Evolutionary conservation across 306 rosid genomes (phyloP).

Genomic region (Oemleria cerasiformis): DNA sequence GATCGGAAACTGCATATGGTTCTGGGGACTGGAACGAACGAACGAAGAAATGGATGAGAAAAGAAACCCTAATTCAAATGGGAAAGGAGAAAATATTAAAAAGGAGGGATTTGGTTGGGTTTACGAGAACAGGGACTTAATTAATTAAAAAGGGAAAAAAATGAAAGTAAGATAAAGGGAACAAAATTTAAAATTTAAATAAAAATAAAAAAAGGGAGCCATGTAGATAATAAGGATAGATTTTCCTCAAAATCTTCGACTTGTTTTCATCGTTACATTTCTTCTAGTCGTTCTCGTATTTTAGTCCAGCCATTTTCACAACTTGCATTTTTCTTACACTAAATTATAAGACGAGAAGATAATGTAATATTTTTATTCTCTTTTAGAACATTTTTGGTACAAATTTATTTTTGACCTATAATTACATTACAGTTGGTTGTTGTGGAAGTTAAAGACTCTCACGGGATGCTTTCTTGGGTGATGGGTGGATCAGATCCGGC

Average conservation of each 20-base stretch:
- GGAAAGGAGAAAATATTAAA: slow-evolving; percentile 5
- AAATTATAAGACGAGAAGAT: too few species aligned
- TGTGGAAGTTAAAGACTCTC: too few species aligned
- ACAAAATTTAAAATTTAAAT: neutral
- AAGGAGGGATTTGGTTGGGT: slow-evolving; percentile 32
- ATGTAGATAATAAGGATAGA: neutral
- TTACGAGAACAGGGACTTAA: slow-evolving; percentile 20
- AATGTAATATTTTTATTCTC: too few species aligned
- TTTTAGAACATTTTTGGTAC: too few species aligned
- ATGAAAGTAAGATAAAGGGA: neutral
- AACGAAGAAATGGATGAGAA: slow-evolving; percentile 33
- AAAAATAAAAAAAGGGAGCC: neutral
- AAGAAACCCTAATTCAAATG: slow-evolving; percentile 70
- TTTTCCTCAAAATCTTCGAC: neutral
- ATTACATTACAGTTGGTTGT: too few species aligned
- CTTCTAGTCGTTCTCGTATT: too few species aligned
- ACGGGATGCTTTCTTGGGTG: too few species aligned
- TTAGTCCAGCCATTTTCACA: too few species aligned
- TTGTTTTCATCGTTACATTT: neutral
- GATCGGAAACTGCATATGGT: slow-evolving; percentile 42
- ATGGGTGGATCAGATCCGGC: too few species aligned
- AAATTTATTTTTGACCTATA: too few species aligned
- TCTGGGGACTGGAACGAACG: slow-evolving; percentile 26
- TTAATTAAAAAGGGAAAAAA: neutral
- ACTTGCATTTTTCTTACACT: too few species aligned